Conservation (phyloP, 495 filamentous ascomycete species). For the Penicillium alfredii region DNA sequence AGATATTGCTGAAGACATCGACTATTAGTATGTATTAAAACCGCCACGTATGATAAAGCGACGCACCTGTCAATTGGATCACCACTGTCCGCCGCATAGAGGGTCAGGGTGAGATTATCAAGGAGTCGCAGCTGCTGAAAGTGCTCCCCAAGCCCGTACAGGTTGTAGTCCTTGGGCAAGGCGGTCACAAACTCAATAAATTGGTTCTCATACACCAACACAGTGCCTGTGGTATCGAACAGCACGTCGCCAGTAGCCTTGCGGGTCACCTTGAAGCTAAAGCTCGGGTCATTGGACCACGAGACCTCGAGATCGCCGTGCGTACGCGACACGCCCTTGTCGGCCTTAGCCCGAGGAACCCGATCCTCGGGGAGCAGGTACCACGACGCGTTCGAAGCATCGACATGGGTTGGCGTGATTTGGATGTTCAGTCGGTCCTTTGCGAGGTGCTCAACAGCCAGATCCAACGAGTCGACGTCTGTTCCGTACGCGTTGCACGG, state of each 20-base stretch:
- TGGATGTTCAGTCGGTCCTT: conserved; percentile 47
- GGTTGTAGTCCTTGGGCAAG: conserved; percentile 55
- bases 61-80: conserved; percentile 51
- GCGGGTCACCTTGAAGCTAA: conserved; percentile 53
- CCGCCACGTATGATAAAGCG: background rate
- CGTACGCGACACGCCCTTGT: conserved; percentile 28
- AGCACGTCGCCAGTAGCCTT: conserved; percentile 52
- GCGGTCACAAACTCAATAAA: conserved; percentile 57
- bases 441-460: conserved; percentile 54
- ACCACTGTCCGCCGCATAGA: conserved; percentile 65
- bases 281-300: conserved; percentile 56
- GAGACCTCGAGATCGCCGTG: conserved; percentile 49
- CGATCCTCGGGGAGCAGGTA: conserved; percentile 60
- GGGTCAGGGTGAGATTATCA: conserved; percentile 56
- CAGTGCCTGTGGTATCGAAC: conserved; percentile 50
- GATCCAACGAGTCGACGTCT: conserved; percentile 51
- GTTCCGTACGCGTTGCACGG: conserved; percentile 58
- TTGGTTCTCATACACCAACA: conserved; percentile 57
- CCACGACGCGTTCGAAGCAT: conserved; percentile 58
- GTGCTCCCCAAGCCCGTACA: conserved; percentile 58
- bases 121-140: conserved; percentile 54
- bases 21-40: too few relatives aligned
- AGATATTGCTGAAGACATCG: conserved; percentile 43
- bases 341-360: conserved; percentile 52
- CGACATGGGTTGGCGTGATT: conserved; percentile 56